These are phyloP conservation scores for Kwoniella shandongensis DNA, from an alignment of 768 basidiomycete species.

Conservation along the genomic window DNA sequence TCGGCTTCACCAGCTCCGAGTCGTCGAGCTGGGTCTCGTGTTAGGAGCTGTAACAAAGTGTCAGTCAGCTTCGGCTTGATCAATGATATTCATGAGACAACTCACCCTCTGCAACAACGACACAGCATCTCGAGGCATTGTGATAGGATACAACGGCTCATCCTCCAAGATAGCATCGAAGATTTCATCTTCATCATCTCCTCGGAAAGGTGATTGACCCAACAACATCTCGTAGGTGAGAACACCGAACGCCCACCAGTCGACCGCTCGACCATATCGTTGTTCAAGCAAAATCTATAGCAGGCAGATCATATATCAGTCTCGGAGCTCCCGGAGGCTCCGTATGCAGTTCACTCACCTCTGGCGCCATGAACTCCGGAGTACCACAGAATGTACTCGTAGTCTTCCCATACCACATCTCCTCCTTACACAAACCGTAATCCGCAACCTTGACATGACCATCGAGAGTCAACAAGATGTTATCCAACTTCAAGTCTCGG, in stretches of 20 bases:
- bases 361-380: slow-evolving; percentile 99
- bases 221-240: slow-evolving; percentile 98
- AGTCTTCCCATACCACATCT: slow-evolving; percentile 95
- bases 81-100: slow-evolving; percentile 3
- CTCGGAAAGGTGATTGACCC: slow-evolving; percentile 98
- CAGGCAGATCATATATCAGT: slow-evolving; percentile 12
- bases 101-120: slow-evolving; percentile 88
- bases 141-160: slow-evolving; percentile 96
- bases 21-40: slow-evolving; percentile 84
- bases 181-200: slow-evolving; percentile 99
- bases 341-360: slow-evolving; percentile 68
- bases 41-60: slow-evolving; percentile 66
- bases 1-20: slow-evolving; percentile 88
- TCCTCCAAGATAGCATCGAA: slow-evolving; percentile 99
- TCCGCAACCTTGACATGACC: slow-evolving; percentile 99
- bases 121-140: slow-evolving; percentile 97
- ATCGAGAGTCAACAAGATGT: slow-evolving; percentile 92
- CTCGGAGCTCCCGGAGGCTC: not conserved
- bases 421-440: slow-evolving; percentile 98
- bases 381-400: slow-evolving; percentile 99
- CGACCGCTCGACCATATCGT: slow-evolving; percentile 95
- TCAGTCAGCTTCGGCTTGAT: not conserved
- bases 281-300: slow-evolving; percentile 96
- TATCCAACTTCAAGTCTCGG: slow-evolving; percentile 91
- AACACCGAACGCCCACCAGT: slow-evolving; percentile 99